These are phyloP conservation scores for Harringtonia lauricola DNA, from an alignment of 2,329 filamentous ascomycete species.

Conservation along the genomic window DNA sequence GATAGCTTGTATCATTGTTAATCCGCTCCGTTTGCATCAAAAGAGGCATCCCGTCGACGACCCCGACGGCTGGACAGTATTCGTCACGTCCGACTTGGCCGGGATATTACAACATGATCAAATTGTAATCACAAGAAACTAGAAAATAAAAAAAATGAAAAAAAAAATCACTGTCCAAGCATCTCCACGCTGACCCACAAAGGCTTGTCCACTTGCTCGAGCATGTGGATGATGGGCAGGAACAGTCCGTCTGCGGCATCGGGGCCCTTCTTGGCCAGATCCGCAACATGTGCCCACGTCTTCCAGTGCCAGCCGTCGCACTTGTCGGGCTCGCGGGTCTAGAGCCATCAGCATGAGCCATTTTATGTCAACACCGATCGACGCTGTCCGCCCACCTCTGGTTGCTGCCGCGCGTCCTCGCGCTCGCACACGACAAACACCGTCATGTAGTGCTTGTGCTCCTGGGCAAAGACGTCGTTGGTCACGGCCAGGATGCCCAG, in stretches of 20 bases:
- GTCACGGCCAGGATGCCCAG: constrained; percentile 47
- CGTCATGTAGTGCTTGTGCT: constrained; percentile 65
- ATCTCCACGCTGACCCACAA: constrained; percentile 7
- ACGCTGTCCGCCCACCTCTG: constrained; percentile 34
- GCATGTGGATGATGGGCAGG: constrained; percentile 26
- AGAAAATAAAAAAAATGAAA: too few species aligned
- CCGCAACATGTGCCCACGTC: constrained; percentile 29
- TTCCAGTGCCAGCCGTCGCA: constrained; percentile 40
- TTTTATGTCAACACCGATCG: not conserved
- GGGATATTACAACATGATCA: too few species aligned
- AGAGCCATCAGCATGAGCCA: not conserved
- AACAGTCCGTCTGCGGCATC: constrained; percentile 23
- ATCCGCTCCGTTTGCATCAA: not conserved
- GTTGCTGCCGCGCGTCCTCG: constrained; percentile 32
- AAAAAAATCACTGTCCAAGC: not conserved
- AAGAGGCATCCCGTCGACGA: not conserved
- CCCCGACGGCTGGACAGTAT: not conserved
- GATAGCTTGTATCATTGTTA: not conserved
- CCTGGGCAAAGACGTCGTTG: constrained; percentile 51
- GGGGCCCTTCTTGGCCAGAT: constrained; percentile 18
- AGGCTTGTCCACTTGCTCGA: constrained; percentile 16
- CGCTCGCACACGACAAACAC: constrained; percentile 51
- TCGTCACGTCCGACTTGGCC: too few species aligned
- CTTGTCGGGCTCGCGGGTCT: constrained; percentile 38
- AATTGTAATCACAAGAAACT: too few species aligned